Percentiles rank a stretch among this genome's conserved stretches.
Evolutionary conservation across 2,329 filamentous ascomycete species (phyloP).

Genomic region (Sphaerostilbella broomeana): DNA sequence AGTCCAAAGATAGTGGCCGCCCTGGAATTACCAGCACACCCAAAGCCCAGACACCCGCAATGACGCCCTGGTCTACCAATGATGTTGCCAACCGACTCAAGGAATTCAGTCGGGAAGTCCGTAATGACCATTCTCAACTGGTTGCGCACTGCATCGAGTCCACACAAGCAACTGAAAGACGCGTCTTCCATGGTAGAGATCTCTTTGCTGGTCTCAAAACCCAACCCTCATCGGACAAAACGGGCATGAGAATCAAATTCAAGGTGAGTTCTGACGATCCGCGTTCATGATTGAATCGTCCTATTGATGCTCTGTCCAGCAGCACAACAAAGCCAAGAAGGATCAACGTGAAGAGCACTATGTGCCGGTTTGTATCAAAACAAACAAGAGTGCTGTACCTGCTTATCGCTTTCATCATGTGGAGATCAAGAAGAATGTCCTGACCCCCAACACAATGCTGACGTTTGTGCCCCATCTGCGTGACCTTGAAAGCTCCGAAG

Average conservation of each 20-base stretch:
- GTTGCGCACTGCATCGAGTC: conserved; percentile 40
- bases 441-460: conserved; percentile 54
- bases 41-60: conserved; percentile 20
- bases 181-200: conserved; percentile 37
- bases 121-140: conserved; percentile 39
- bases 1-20: conserved; percentile 1
- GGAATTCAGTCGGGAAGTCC: conserved; percentile 37
- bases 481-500: conserved; percentile 51
- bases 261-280: conserved; percentile 34
- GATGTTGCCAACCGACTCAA: conserved; percentile 37
- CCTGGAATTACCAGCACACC: conserved; percentile 4
- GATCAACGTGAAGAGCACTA: conserved; percentile 38
- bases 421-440: conserved; percentile 52
- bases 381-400: conserved; percentile 47
- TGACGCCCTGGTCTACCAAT: conserved; percentile 35
- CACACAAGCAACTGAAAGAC: conserved; percentile 34
- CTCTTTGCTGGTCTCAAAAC: conserved; percentile 41
- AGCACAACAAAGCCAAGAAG: conserved; percentile 38
- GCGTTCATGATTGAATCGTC: conserved; percentile 16
- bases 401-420: conserved; percentile 54
- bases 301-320: too few relatives aligned
- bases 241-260: conserved; percentile 39
- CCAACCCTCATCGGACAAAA: conserved; percentile 29
- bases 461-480: conserved; percentile 54
- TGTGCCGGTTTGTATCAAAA: conserved; percentile 40